Evolutionary conservation across 2,329 filamentous ascomycete genomes (phyloP).

Genomic region (Fusarium chlamydosporum): DNA sequence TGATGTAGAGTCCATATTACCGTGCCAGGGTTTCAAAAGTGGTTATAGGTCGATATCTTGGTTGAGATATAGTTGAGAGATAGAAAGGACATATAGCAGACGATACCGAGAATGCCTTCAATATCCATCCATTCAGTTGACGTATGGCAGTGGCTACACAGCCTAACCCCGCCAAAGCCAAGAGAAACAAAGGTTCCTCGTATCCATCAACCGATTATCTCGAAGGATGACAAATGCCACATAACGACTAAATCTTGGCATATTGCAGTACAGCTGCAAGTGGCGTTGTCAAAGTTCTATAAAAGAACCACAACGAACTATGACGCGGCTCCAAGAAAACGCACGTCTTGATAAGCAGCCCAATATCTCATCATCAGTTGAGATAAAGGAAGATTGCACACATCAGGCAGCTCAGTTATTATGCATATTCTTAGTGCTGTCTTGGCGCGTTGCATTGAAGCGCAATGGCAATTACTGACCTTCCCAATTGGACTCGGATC

Average conservation of each 20-base stretch:
- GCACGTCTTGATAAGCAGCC: constrained; percentile 2
- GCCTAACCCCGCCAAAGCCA: constrained; percentile 7
- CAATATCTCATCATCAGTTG: constrained; percentile 1
- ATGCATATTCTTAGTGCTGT: constrained; percentile 38
- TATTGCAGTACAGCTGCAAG: too few relatives aligned
- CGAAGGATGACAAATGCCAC: background rate
- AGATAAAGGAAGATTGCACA: constrained; percentile 21
- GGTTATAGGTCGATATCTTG: background rate
- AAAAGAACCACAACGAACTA: background rate
- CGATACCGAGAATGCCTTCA: background rate
- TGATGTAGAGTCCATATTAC: too few relatives aligned
- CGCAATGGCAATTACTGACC: constrained; percentile 28
- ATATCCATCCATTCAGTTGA: background rate
- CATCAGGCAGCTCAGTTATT: constrained; percentile 40
- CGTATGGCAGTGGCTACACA: background rate
- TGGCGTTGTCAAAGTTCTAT: background rate
- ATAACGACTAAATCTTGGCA: background rate
- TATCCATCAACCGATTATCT: background rate
- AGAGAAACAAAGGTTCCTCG: constrained; percentile 29
- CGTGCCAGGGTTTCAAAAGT: too few relatives aligned
- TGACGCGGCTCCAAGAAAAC: background rate
- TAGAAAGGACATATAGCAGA: background rate
- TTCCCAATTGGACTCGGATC: constrained; percentile 36
- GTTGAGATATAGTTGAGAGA: background rate
- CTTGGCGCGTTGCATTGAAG: constrained; percentile 44